Base-by-base conservation (phyloP, 2,329 filamentous ascomycete genomes). In the Akanthomyces dipterigenus region DNA sequence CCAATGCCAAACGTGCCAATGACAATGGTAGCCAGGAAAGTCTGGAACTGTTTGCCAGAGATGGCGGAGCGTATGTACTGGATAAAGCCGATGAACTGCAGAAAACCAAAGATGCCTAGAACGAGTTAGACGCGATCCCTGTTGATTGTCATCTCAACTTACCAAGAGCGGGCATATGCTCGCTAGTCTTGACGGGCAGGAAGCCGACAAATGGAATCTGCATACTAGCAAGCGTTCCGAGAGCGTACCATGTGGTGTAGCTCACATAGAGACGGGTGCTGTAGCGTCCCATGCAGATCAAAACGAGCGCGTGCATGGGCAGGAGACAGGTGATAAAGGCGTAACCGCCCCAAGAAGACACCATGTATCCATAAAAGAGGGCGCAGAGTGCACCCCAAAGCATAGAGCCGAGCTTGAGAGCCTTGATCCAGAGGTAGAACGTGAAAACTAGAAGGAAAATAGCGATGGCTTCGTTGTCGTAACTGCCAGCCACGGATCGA, bases 291-390 rank as follows among this genome's bases (percentile, higher is more conserved):
- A 99, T 99, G 78, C 89, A 91, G 71, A 99, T 88, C 67, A 99
- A 82, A 51, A 96, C 91, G 69, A 99, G 93, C 8, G 91, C 88
- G 76, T 99, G 95, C 67, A 99, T 85, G 42, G 95, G 95, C 63
- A 99, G 87, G 77, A 99, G 80, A 75, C 96, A 97, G 64, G 96
- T 99, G 72, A 99, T 99, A 84, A 99, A 99, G 70, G 96, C 95
- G 76, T 99, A 99, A 72, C 95, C 95, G 82, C 95, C 95, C 95
- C 95, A 99, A 20, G 96, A 96, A 54, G 93, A 95, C 66, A 99
- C 95, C 95, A 99, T 99, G 86, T 99, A 99, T 71, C 95, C 95
- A 77, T 99, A 99, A 79, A 96, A 98, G 60, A 99, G 82, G 48
- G 95, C 95, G 69, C 93, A 95, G 65, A 97, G 81, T 42, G 91